Evolutionary conservation across 2,329 filamentous ascomycete species (phyloP).

Genomic region (Aureobasidium subglaciale): DNA sequence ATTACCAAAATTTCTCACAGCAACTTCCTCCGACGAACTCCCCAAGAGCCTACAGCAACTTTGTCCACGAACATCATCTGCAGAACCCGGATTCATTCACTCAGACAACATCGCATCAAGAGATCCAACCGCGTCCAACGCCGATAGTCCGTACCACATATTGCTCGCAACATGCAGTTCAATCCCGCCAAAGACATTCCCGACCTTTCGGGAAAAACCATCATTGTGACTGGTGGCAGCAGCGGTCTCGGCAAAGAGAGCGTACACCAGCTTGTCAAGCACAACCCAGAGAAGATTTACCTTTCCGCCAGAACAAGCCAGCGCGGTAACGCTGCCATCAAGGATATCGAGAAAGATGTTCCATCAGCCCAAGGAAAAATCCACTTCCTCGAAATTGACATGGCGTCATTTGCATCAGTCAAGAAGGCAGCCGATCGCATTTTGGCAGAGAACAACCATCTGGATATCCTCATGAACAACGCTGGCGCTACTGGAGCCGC

Average conservation of each 20-base stretch:
- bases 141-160: too few relatives aligned
- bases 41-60: neutral
- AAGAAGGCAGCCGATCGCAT: conserved; percentile 37
- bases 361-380: conserved; percentile 28
- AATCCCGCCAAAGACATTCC: conserved; percentile 27
- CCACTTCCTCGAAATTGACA: conserved; percentile 41
- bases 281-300: conserved; percentile 48
- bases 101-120: too few relatives aligned
- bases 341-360: conserved; percentile 30
- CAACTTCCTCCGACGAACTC: neutral
- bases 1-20: neutral
- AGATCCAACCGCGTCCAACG: too few relatives aligned
- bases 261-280: conserved; percentile 42
- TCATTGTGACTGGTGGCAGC: conserved; percentile 24
- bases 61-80: neutral
- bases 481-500: conserved; percentile 26
- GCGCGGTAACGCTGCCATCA: conserved; percentile 39
- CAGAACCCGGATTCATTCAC: too few relatives aligned
- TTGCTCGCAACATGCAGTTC: conserved; percentile 16
- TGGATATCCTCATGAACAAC: conserved; percentile 28
- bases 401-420: conserved; percentile 46
- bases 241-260: conserved; percentile 30
- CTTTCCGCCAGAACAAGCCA: conserved; percentile 43
- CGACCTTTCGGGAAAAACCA: conserved; percentile 26
- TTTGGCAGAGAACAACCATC: conserved; percentile 21